Percentiles rank a stretch among this genome's conserved stretches.
phyloP scores from a whole-genome alignment of 129 eudicot genomes.

The Centrapalus pauciflorus region DNA sequence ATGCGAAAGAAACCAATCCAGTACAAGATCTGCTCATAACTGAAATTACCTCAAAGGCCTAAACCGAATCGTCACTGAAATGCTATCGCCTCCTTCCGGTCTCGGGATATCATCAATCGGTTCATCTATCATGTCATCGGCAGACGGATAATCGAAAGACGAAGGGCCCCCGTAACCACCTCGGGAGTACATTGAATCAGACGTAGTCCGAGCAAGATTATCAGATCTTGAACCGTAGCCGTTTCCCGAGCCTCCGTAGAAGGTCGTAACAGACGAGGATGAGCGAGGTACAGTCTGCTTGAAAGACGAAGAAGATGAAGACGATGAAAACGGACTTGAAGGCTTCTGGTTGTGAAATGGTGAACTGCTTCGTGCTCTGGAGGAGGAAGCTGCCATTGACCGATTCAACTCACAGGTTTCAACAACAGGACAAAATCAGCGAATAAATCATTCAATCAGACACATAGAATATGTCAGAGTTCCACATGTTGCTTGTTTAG shows the following conservation, averaged over 20 bases:
- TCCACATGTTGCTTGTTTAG: slow-evolving; percentile 20
- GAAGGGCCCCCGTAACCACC: slow-evolving; percentile 45
- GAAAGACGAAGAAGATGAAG: slow-evolving; percentile 76
- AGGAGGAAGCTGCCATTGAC: slow-evolving; percentile 82
- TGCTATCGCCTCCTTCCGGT: slow-evolving; percentile 70
- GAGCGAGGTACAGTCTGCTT: slow-evolving; percentile 61
- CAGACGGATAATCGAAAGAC: slow-evolving; percentile 56
- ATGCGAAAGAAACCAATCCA: not conserved
- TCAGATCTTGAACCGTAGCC: slow-evolving; percentile 64
- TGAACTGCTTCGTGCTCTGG: slow-evolving; percentile 75
- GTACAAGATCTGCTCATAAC: slow-evolving; percentile 11
- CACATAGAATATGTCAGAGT: slow-evolving; percentile 27
- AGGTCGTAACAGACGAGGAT: slow-evolving; percentile 41
- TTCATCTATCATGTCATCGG: slow-evolving; percentile 66
- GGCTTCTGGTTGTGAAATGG: slow-evolving; percentile 58
- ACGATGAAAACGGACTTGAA: slow-evolving; percentile 75
- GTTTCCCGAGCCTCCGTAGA: slow-evolving; percentile 45
- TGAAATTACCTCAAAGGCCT: slow-evolving; percentile 81
- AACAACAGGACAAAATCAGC: slow-evolving; percentile 18
- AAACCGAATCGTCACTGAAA: slow-evolving; percentile 95
- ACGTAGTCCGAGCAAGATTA: slow-evolving; percentile 36
- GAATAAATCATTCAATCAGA: not conserved
- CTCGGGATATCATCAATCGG: slow-evolving; percentile 45
- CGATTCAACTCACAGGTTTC: slow-evolving; percentile 27
- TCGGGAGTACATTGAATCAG: slow-evolving; percentile 41